These are phyloP conservation scores for Talaromyces stipitatus DNA, from an alignment of 495 filamentous ascomycete species.

Conservation along the genomic window DNA sequence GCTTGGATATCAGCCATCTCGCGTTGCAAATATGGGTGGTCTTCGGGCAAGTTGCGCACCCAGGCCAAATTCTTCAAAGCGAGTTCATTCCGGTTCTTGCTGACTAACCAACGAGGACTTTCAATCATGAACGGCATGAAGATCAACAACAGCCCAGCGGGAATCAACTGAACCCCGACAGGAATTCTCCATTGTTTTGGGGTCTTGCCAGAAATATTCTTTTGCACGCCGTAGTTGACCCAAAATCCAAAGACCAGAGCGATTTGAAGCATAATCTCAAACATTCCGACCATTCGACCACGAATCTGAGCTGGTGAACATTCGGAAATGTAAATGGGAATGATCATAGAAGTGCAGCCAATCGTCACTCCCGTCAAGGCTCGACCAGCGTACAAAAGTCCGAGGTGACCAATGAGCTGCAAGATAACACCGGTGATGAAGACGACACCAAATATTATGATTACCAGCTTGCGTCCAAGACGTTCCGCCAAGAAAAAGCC, in stretches of 20 bases:
- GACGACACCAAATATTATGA: slow-evolving; percentile 45
- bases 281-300: slow-evolving; percentile 41
- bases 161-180: slow-evolving; percentile 36
- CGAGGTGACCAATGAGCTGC: slow-evolving; percentile 40
- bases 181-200: slow-evolving; percentile 37
- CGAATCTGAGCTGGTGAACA: slow-evolving; percentile 20
- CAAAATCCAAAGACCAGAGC: slow-evolving; percentile 59
- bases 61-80: slow-evolving; percentile 45
- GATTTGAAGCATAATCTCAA: slow-evolving; percentile 57
- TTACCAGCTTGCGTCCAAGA: slow-evolving; percentile 49
- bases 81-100: slow-evolving; percentile 34
- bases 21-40: slow-evolving; percentile 20
- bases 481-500: slow-evolving; percentile 50
- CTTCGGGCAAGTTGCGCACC: slow-evolving; percentile 26
- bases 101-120: slow-evolving; percentile 43
- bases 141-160: slow-evolving; percentile 27
- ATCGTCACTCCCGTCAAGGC: slow-evolving; percentile 35
- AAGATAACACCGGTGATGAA: slow-evolving; percentile 60
- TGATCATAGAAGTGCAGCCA: slow-evolving; percentile 36
- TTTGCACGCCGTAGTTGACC: slow-evolving; percentile 46
- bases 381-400: slow-evolving; percentile 31
- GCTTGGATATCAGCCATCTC: slow-evolving; percentile 23
- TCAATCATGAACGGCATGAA: slow-evolving; percentile 32
- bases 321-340: slow-evolving; percentile 30
- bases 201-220: slow-evolving; percentile 14